Evolutionary conservation across 73 alveolate species (phyloP).

Genomic region (Tetrahymena malaccensis): DNA sequence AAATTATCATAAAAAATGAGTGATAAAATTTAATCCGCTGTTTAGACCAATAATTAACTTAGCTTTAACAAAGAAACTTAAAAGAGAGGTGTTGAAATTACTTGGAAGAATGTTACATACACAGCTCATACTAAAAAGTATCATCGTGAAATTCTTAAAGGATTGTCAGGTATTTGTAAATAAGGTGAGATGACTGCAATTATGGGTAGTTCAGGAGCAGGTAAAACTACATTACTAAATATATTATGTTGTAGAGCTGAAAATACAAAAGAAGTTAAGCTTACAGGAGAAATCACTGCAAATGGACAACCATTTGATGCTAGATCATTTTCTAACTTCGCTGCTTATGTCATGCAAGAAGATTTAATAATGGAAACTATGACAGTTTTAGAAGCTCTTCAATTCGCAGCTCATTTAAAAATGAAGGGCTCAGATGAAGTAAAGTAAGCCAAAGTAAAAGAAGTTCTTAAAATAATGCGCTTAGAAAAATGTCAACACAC

Average conservation of each 20-base stretch:
- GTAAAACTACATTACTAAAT: slow-evolving; percentile 43
- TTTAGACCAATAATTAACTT: neutral
- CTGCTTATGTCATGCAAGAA: slow-evolving; percentile 53
- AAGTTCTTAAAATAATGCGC: slow-evolving; percentile 48
- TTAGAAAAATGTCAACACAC: slow-evolving; percentile 59
- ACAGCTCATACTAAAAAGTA: neutral
- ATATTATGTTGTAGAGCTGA: slow-evolving; percentile 27
- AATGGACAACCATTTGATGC: slow-evolving; percentile 15
- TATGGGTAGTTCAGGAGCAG: slow-evolving; percentile 62
- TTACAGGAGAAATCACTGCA: slow-evolving; percentile 13
- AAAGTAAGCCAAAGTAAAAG: slow-evolving; percentile 45
- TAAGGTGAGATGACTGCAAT: slow-evolving; percentile 50
- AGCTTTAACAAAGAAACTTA: neutral
- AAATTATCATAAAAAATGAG: neutral
- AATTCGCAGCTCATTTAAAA: slow-evolving; percentile 58
- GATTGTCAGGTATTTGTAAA: slow-evolving; percentile 11
- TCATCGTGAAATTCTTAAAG: neutral
- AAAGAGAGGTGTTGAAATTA: neutral
- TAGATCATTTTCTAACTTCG: slow-evolving; percentile 19
- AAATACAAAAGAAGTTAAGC: slow-evolving; percentile 6
- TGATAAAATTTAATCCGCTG: neutral
- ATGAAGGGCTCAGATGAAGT: slow-evolving; percentile 42
- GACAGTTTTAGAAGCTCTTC: slow-evolving; percentile 47
- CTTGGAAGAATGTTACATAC: neutral
- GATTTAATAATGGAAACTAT: slow-evolving; percentile 46